A percentile compares a stretch with the other conserved stretches of the same genome.
Evolutionary conservation across 1,284 basidiomycete species (phyloP).

Genomic region (Heliocybe sulcata): DNA sequence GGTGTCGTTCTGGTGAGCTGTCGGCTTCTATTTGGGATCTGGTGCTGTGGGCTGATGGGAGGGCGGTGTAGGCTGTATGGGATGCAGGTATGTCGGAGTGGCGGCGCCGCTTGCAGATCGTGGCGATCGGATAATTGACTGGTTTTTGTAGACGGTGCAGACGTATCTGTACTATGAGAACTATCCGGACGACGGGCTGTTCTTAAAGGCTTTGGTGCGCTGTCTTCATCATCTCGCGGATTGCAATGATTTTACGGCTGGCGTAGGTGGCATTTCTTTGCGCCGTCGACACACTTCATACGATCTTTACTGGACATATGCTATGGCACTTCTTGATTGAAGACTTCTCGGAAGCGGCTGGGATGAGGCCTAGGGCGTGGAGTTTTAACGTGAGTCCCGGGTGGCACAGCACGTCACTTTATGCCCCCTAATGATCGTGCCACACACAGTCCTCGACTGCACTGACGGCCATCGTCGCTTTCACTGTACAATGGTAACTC

Average conservation of each 20-base stretch:
- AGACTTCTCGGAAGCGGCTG: not conserved
- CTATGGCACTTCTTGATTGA: not conserved
- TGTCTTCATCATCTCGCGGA: not conserved
- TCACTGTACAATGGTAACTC: constrained; percentile 1
- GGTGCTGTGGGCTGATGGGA: not conserved
- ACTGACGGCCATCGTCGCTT: not conserved
- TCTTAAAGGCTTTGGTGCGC: not conserved
- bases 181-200: not conserved
- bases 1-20: not conserved
- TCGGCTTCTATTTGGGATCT: not conserved
- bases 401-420: not conserved
- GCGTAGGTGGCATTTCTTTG: not conserved
- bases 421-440: not conserved
- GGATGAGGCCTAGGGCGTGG: constrained; percentile 1
- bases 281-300: not conserved
- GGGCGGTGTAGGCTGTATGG: not conserved
- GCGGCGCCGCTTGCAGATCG: not conserved
- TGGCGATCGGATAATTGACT: not conserved
- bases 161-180: not conserved
- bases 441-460: not conserved
- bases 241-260: not conserved
- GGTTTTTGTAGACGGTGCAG: not conserved
- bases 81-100: not conserved
- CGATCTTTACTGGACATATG: constrained; percentile 1
- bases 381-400: not conserved